These are phyloP conservation scores for Pythium utonaiense DNA, from an alignment of 352 stramenopile genomes.

Conservation along the genomic window DNA sequence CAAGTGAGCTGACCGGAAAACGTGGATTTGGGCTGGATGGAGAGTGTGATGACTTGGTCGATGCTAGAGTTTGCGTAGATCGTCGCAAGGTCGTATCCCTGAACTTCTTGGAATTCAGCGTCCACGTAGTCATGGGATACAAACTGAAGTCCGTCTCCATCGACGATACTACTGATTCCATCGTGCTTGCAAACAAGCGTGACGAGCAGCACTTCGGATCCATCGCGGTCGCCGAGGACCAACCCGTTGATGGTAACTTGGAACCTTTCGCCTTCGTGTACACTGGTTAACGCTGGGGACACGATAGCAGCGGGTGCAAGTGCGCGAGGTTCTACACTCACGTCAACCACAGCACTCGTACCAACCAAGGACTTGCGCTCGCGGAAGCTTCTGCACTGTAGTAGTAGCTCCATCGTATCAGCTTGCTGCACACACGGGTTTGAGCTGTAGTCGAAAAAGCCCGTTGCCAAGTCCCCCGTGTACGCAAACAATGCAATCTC, in stretches of 20 bases:
- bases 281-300: not conserved
- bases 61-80: not conserved
- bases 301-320: constrained; percentile 5
- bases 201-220: constrained; percentile 14
- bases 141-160: not conserved
- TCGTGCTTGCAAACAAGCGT: not conserved
- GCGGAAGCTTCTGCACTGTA: constrained; percentile 18
- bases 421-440: constrained; percentile 2
- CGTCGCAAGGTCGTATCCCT: not conserved
- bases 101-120: not conserved
- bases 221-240: constrained; percentile 11
- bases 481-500: constrained; percentile 5
- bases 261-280: constrained; percentile 7
- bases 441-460: constrained; percentile 1
- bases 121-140: too few species aligned
- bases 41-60: not conserved
- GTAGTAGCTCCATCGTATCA: constrained; percentile 2
- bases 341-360: not conserved
- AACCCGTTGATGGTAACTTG: not conserved
- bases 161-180: not conserved
- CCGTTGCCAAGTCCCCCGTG: constrained; percentile 12
- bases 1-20: constrained; percentile 10
- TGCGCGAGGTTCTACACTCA: constrained; percentile 9
- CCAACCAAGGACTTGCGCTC: constrained; percentile 22
- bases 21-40: not conserved